Evolutionary conservation across 495 filamentous ascomycete genomes (phyloP).

Genomic region (Trichoderma orchidacearum): DNA sequence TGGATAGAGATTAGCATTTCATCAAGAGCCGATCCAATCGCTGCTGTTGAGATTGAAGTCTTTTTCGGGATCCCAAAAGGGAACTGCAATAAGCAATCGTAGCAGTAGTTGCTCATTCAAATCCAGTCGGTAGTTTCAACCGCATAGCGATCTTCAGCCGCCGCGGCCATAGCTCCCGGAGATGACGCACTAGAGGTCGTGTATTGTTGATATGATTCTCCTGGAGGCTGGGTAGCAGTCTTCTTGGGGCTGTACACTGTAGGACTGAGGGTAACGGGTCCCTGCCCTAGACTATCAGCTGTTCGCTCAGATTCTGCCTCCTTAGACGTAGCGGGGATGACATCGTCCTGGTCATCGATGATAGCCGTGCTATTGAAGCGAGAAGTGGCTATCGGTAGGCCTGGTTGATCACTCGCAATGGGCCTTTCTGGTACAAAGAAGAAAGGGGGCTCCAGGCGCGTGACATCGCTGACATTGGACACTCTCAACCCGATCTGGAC

Average conservation of each 20-base stretch:
- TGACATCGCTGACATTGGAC: conserved; percentile 29
- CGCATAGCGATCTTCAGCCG: neutral
- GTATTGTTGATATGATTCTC: neutral
- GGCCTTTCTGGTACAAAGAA: neutral
- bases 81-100: too few relatives aligned
- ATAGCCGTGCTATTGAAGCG: neutral
- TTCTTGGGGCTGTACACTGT: conserved; percentile 26
- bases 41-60: too few relatives aligned
- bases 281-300: neutral
- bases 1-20: too few relatives aligned
- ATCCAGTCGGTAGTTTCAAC: neutral
- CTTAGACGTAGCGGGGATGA: neutral
- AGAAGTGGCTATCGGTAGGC: neutral
- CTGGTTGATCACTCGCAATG: neutral
- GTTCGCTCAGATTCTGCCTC: neutral
- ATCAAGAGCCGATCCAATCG: too few relatives aligned
- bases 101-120: too few relatives aligned
- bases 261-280: conserved; percentile 21
- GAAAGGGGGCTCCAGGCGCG: conserved; percentile 12
- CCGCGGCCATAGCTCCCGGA: neutral
- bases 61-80: too few relatives aligned
- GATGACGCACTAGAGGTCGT: neutral
- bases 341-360: neutral
- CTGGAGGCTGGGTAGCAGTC: neutral
- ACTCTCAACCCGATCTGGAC: conserved; percentile 35